Percentiles rank a stretch among this genome's conserved stretches.
phyloP scores from a whole-genome alignment of 2,329 filamentous ascomycete species.

The Alternaria burnsii region DNA sequence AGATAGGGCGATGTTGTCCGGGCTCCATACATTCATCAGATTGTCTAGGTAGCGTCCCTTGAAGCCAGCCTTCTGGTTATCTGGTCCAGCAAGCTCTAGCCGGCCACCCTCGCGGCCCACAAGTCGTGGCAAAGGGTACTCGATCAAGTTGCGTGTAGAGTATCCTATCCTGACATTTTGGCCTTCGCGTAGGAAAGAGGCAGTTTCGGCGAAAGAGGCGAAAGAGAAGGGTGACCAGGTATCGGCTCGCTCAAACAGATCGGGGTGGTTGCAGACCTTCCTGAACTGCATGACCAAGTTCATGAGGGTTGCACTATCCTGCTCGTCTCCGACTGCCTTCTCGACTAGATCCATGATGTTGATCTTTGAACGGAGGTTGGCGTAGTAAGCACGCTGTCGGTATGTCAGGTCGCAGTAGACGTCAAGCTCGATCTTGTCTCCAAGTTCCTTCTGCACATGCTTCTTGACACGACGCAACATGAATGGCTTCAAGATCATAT shows the following conservation, averaged over 20 bases:
- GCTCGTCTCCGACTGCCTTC: slow-evolving; percentile 93
- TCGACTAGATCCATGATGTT: slow-evolving; percentile 99
- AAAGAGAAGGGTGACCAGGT: slow-evolving; percentile 85
- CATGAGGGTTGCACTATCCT: slow-evolving; percentile 96
- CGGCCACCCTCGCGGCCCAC: slow-evolving; percentile 84
- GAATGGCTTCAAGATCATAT: slow-evolving; percentile 99
- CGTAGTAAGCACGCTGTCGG: slow-evolving; percentile 91
- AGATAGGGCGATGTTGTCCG: slow-evolving; percentile 76
- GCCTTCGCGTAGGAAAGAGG: slow-evolving; percentile 92
- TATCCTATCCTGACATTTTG: slow-evolving; percentile 81
- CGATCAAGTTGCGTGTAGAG: slow-evolving; percentile 84
- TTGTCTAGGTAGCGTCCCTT: slow-evolving; percentile 77
- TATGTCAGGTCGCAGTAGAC: slow-evolving; percentile 98
- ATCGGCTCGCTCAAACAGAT: slow-evolving; percentile 94
- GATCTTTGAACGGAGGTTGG: slow-evolving; percentile 93
- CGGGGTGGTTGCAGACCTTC: slow-evolving; percentile 98
- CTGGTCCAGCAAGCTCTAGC: slow-evolving; percentile 74
- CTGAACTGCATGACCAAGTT: slow-evolving; percentile 99
- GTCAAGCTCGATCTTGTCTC: slow-evolving; percentile 97
- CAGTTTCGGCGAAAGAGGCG: slow-evolving; percentile 91
- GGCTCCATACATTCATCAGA: slow-evolving; percentile 89
- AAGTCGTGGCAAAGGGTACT: slow-evolving; percentile 82
- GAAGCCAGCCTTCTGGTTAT: slow-evolving; percentile 82
- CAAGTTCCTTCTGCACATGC: slow-evolving; percentile 97
- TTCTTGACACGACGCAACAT: slow-evolving; percentile 99